These are phyloP conservation scores for Gossypium thurberi DNA, from an alignment of 345 rosid genomes.

Conservation along the genomic window DNA sequence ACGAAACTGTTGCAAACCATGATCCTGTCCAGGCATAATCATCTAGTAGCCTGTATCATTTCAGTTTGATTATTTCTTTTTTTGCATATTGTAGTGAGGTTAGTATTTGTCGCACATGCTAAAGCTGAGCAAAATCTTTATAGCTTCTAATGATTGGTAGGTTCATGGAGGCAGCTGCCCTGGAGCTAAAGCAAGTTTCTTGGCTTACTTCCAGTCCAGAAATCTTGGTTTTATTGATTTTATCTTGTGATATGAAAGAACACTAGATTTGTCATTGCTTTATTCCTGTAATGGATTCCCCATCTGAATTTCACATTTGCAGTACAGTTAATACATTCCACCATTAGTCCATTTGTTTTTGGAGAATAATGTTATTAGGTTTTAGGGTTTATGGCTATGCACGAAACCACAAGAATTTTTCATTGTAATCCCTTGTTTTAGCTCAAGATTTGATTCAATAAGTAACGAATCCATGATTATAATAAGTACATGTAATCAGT, in stretches of 20 bases:
- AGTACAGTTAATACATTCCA: not conserved
- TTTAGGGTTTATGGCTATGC: not conserved
- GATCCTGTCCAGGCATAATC: not conserved
- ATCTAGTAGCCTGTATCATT: not conserved
- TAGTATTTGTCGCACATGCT: not conserved
- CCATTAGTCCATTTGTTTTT: not conserved
- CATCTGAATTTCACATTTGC: not conserved
- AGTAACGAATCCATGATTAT: not conserved
- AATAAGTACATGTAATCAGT: not conserved
- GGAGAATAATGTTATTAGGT: not conserved
- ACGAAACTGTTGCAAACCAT: not conserved
- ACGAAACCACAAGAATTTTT: not conserved
- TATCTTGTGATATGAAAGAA: not conserved
- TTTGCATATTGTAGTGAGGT: not conserved
- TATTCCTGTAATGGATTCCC: not conserved
- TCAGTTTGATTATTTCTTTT: not conserved
- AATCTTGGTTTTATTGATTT: slow-evolving; percentile 6
- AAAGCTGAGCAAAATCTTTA: not conserved
- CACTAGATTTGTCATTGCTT: not conserved
- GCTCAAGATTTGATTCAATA: not conserved
- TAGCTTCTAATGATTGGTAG: too few relatives aligned
- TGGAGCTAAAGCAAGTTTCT: not conserved
- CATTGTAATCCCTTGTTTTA: not conserved
- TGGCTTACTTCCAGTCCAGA: not conserved
- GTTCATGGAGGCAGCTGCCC: too few relatives aligned